phyloP scores from a whole-genome alignment of 768 basidiomycete genomes.

The Phallus indusiatus region DNA sequence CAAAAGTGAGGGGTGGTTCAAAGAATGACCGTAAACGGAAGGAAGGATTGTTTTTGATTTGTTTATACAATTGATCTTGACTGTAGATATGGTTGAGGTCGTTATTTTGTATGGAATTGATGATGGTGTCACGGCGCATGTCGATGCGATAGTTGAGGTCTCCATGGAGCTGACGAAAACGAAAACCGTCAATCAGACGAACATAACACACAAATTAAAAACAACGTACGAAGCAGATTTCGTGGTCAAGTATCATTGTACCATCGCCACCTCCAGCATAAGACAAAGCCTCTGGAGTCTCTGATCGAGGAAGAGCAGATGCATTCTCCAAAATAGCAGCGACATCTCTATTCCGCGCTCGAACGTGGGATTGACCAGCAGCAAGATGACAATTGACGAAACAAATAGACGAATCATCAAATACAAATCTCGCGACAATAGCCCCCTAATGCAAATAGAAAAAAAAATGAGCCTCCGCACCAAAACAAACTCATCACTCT shows the following conservation, averaged over 20 bases:
- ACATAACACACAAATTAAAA: not conserved
- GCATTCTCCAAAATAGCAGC: slow-evolving; percentile 82
- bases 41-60: slow-evolving; percentile 78
- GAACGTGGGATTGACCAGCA: slow-evolving; percentile 80
- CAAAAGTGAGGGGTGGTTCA: slow-evolving; percentile 76
- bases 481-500: slow-evolving; percentile 10
- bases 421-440: slow-evolving; percentile 78
- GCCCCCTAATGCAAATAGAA: slow-evolving; percentile 49
- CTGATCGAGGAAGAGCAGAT: slow-evolving; percentile 43
- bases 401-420: slow-evolving; percentile 90
- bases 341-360: slow-evolving; percentile 79
- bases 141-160: slow-evolving; percentile 99
- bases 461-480: not conserved
- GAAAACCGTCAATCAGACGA: slow-evolving; percentile 4
- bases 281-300: slow-evolving; percentile 45
- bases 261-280: slow-evolving; percentile 92
- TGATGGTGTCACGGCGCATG: slow-evolving; percentile 75
- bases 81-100: slow-evolving; percentile 53
- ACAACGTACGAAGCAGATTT: slow-evolving; percentile 73
- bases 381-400: slow-evolving; percentile 97
- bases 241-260: slow-evolving; percentile 88
- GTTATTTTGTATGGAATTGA: slow-evolving; percentile 56
- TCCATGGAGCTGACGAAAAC: slow-evolving; percentile 59
- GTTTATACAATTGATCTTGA: slow-evolving; percentile 86
- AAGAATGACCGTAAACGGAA: slow-evolving; percentile 78